Conservation (phyloP, 495 filamentous ascomycete species). For the Durotheca rogersii region DNA sequence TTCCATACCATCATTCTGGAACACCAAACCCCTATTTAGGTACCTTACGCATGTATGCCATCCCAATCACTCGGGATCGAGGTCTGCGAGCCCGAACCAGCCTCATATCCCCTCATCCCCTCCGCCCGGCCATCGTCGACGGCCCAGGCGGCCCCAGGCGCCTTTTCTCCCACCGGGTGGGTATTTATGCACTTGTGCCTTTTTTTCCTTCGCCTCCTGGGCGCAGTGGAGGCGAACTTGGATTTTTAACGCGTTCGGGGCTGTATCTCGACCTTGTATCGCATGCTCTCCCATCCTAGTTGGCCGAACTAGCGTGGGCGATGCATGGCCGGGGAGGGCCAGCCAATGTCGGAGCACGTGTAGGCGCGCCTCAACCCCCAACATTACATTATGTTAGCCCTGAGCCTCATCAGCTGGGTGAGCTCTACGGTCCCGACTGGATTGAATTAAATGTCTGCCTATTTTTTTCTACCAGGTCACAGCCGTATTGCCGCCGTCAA, state of each 20-base stretch:
- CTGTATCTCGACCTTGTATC: no score
- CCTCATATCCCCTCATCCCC: no score
- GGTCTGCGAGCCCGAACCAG: slow-evolving; percentile 6
- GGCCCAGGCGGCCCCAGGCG: no score
- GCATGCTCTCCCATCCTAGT: slow-evolving; percentile 1
- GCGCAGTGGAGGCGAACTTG: no score
- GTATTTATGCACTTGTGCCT: no score
- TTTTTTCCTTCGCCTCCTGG: no score
- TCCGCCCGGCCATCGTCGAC: no score
- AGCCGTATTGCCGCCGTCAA: slow-evolving; percentile 9
- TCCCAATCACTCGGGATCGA: slow-evolving; percentile 22
- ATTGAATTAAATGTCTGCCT: slow-evolving; percentile 11
- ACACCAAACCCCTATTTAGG: slow-evolving; percentile 5
- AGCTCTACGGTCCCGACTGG: slow-evolving; percentile 7
- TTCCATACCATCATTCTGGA: slow-evolving; percentile 23
- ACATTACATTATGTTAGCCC: slow-evolving; percentile 16
- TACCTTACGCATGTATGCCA: slow-evolving; percentile 7
- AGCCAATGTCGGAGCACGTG: slow-evolving; percentile 7
- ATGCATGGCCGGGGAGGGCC: neutral
- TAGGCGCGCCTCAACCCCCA: slow-evolving; percentile 20
- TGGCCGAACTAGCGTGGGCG: neutral
- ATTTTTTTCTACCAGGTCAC: no score
- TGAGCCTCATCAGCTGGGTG: slow-evolving; percentile 5
- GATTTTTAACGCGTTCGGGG: no score
- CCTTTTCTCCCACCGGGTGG: no score